A percentile compares a stretch with the other conserved stretches of the same genome.
Evolutionary conservation across 2,329 filamentous ascomycete species (phyloP).

Genomic region (Claviceps sp.): DNA sequence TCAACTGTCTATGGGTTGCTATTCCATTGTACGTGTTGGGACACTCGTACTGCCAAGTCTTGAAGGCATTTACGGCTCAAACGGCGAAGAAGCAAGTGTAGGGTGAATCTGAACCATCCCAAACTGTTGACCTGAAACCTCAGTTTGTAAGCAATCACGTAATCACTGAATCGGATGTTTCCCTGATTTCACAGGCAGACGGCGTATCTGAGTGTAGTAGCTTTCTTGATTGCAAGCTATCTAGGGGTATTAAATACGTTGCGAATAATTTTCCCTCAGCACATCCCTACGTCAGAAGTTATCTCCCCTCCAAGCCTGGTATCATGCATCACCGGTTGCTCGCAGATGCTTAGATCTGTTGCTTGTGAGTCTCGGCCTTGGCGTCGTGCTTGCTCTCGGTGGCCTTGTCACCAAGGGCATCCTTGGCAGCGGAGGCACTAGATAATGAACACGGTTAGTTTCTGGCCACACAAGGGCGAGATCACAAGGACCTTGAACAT

Average conservation of each 20-base stretch:
- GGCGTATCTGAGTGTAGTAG: neutral
- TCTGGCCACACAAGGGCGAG: neutral
- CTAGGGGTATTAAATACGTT: conserved; percentile 7
- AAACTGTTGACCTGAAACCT: too few relatives aligned
- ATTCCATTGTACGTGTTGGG: conserved; percentile 29
- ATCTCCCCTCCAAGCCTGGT: neutral
- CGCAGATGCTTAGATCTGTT: conserved; percentile 19
- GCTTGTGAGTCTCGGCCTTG: conserved; percentile 29
- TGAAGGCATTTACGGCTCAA: too few relatives aligned
- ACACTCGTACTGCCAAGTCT: too few relatives aligned
- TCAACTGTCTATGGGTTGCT: conserved; percentile 52
- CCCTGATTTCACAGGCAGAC: conserved; percentile 22
- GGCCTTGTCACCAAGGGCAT: conserved; percentile 33
- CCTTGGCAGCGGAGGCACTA: conserved; percentile 36
- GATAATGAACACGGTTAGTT: neutral
- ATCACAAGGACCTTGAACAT: conserved; percentile 8
- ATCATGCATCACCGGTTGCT: neutral
- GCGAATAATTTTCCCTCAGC: neutral
- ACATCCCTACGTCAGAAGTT: neutral
- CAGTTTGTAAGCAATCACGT: too few relatives aligned
- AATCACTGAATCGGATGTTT: too few relatives aligned
- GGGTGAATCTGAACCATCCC: too few relatives aligned
- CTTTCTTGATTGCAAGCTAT: conserved; percentile 2
- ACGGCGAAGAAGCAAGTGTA: too few relatives aligned
- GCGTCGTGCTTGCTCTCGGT: conserved; percentile 25